Evolutionary conservation across 345 rosid species (phyloP).

Genomic region (Linum usitatissimum): DNA sequence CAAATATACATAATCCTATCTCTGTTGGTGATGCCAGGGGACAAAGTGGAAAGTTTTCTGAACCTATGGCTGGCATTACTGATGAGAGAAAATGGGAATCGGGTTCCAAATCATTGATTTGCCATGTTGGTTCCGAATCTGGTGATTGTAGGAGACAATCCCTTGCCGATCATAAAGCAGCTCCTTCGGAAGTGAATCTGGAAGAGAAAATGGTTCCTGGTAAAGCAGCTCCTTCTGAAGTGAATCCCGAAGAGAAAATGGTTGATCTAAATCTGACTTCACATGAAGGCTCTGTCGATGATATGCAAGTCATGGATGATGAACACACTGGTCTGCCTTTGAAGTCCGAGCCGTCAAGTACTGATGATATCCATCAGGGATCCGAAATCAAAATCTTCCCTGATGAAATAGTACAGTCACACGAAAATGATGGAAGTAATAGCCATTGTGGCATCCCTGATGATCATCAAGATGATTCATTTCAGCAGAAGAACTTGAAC

Average conservation of each 20-base stretch:
- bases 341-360: neutral
- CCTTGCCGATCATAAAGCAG: no score
- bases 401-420: neutral
- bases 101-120: no score
- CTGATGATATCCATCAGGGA: neutral
- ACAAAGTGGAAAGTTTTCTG: neutral
- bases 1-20: neutral
- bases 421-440: no score
- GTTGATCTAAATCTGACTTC: neutral
- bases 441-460: no score
- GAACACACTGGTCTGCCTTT: neutral
- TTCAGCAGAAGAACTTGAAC: no score
- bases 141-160: no score
- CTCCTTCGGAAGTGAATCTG: no score
- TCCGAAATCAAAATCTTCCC: neutral
- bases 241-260: neutral
- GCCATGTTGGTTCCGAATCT: no score
- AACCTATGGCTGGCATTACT: neutral
- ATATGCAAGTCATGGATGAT: neutral
- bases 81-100: neutral
- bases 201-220: neutral
- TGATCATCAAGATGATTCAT: no score
- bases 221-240: neutral
- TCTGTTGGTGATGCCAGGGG: neutral
- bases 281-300: neutral